phyloP scores from a whole-genome alignment of 768 basidiomycete genomes.

The Russula olivacea region DNA sequence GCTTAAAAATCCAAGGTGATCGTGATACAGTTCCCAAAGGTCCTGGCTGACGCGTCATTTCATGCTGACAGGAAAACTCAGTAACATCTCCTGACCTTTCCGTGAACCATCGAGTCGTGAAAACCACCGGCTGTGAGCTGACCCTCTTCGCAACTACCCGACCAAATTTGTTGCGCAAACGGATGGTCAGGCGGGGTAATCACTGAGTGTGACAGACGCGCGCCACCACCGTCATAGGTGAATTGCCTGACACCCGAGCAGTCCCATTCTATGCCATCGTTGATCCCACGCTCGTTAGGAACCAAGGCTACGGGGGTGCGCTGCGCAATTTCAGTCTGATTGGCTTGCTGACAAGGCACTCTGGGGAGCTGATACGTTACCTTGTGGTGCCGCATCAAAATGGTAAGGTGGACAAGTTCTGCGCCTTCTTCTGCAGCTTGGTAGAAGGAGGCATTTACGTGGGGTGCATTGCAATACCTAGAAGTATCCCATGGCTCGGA shows the following conservation, averaged over 20 bases:
- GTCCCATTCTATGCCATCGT: slow-evolving; percentile 36
- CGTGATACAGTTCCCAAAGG: slow-evolving; percentile 40
- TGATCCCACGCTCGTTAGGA: slow-evolving; percentile 38
- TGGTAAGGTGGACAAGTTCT: slow-evolving; percentile 37
- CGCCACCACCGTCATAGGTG: slow-evolving; percentile 34
- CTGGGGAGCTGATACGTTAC: slow-evolving; percentile 26
- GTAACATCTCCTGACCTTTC: slow-evolving; percentile 30
- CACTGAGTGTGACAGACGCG: slow-evolving; percentile 37
- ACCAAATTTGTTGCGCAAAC: slow-evolving; percentile 39
- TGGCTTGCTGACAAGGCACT: neutral
- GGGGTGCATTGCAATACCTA: slow-evolving; percentile 48
- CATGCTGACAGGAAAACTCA: neutral
- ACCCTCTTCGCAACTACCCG: slow-evolving; percentile 43
- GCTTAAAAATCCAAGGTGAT: slow-evolving; percentile 36
- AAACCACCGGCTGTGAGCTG: slow-evolving; percentile 42
- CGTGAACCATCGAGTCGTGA: slow-evolving; percentile 39
- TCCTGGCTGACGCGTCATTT: slow-evolving; percentile 32
- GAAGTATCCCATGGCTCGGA: slow-evolving; percentile 41
- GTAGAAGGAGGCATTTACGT: slow-evolving; percentile 38
- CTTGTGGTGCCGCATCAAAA: slow-evolving; percentile 44
- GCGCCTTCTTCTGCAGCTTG: slow-evolving; percentile 33
- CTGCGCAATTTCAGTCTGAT: slow-evolving; percentile 25
- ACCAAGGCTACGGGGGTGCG: slow-evolving; percentile 45
- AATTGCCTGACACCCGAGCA: slow-evolving; percentile 36
- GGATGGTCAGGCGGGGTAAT: slow-evolving; percentile 38